These are phyloP conservation scores for Aspergillus jensenii DNA, from an alignment of 2,329 filamentous ascomycete genomes.

Conservation along the genomic window DNA sequence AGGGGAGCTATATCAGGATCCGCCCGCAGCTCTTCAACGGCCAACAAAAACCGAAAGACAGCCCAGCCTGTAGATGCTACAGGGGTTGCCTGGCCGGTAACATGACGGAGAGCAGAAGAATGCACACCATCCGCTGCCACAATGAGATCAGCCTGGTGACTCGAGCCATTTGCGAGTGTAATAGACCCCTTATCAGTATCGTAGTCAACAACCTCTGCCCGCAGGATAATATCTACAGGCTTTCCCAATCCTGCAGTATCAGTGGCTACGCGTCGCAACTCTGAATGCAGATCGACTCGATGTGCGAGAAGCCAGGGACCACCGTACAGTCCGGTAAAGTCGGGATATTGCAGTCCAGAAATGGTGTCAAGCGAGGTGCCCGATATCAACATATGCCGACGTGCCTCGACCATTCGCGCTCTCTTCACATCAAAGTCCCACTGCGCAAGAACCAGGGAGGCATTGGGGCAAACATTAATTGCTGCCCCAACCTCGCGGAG, in stretches of 20 bases:
- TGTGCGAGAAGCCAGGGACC: constrained; percentile 12
- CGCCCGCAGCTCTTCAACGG: constrained; percentile 27
- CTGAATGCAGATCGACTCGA: constrained; percentile 19
- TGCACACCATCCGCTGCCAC: constrained; percentile 34
- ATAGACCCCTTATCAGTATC: constrained; percentile 15
- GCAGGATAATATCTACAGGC: constrained; percentile 20
- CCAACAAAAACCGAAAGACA: constrained; percentile 27
- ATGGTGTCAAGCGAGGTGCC: neutral
- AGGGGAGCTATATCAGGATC: constrained; percentile 21
- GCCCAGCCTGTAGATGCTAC: constrained; percentile 17
- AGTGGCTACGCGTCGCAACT: constrained; percentile 18
- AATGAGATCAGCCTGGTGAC: constrained; percentile 28
- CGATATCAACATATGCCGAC: neutral
- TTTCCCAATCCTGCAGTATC: neutral
- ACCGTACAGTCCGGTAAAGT: constrained; percentile 1
- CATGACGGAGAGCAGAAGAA: constrained; percentile 13
- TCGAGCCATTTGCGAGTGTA: constrained; percentile 19
- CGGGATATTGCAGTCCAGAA: neutral
- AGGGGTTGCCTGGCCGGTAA: constrained; percentile 9
- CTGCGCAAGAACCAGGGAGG: constrained; percentile 20
- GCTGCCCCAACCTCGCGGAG: constrained; percentile 29
- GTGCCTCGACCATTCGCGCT: neutral
- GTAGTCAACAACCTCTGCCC: constrained; percentile 21
- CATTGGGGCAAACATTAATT: constrained; percentile 29
- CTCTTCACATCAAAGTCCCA: constrained; percentile 24